A percentile compares a stretch with the other conserved stretches of the same genome.
Conservation (phyloP, 139 green algal genomes). For the Tetraselmis chui region DNA sequence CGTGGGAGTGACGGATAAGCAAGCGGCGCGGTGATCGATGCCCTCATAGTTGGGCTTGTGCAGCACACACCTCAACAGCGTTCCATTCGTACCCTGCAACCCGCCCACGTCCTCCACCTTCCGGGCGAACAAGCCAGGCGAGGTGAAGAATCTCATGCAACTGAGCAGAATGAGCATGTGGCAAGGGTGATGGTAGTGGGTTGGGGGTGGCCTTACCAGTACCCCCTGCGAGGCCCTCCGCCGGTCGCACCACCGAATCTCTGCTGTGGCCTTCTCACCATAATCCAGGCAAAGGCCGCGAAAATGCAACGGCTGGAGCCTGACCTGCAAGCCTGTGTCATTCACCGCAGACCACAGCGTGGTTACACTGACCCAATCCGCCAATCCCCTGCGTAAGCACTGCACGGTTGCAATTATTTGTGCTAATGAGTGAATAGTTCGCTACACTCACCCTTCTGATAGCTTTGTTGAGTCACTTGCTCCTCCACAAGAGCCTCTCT, state of each 20-base stretch:
- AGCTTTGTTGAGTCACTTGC: background rate
- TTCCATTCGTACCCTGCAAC: background rate
- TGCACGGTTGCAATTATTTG: background rate
- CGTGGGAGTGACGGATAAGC: too few relatives aligned
- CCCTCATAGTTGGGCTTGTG: background rate
- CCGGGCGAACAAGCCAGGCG: background rate
- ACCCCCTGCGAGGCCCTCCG: background rate
- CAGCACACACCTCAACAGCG: background rate
- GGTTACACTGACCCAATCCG: background rate
- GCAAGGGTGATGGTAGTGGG: too few relatives aligned
- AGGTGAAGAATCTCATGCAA: background rate
- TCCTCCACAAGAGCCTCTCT: too few relatives aligned
- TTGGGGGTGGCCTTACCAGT: background rate
- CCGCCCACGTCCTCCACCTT: background rate
- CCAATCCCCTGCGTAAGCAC: background rate
- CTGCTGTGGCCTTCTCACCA: background rate
- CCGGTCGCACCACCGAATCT: background rate
- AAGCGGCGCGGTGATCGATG: too few relatives aligned
- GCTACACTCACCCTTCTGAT: background rate
- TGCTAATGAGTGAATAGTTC: background rate
- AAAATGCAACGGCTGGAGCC: background rate
- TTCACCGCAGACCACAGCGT: background rate
- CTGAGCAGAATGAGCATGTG: too few relatives aligned
- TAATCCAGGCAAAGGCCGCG: background rate
- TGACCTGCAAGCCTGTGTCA: background rate